Evolutionary conservation across 176 grass and related monocot genomes (phyloP).

Genomic region (Ensete glaucum): DNA sequence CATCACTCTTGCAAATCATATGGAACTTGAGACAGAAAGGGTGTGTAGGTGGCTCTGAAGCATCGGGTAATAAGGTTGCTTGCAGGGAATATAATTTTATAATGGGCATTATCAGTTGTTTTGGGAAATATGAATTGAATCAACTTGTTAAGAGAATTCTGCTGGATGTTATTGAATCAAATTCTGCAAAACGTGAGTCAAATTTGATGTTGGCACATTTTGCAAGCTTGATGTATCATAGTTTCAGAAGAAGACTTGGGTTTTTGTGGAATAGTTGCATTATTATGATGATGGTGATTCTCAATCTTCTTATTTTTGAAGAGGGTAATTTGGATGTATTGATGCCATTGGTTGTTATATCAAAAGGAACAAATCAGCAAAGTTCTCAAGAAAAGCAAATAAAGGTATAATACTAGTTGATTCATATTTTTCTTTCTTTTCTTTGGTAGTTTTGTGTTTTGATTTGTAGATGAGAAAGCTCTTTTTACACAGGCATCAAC

Average conservation of each 20-base stretch:
- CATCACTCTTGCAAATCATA: slow-evolving; percentile 14
- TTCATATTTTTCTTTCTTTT: neutral
- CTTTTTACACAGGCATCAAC: slow-evolving; percentile 10
- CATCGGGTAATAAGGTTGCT: neutral
- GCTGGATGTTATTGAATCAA: slow-evolving; percentile 8
- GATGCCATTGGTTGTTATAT: slow-evolving; percentile 10
- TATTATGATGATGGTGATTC: slow-evolving; percentile 48
- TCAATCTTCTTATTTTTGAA: slow-evolving; percentile 47
- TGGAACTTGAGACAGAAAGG: slow-evolving; percentile 6
- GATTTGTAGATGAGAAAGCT: neutral
- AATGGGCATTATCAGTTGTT: neutral
- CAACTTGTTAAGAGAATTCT: slow-evolving; percentile 26
- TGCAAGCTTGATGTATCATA: slow-evolving; percentile 31
- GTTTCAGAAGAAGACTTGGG: slow-evolving; percentile 36
- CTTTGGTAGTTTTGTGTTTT: neutral
- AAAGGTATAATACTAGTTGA: slow-evolving; percentile 12
- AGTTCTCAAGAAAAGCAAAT: neutral
- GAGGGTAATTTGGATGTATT: slow-evolving; percentile 16
- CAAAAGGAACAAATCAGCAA: slow-evolving; percentile 12
- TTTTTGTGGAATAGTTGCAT: slow-evolving; percentile 50
- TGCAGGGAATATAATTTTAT: neutral
- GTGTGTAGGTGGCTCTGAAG: neutral
- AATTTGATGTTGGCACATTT: slow-evolving; percentile 44
- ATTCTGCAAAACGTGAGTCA: slow-evolving; percentile 4
- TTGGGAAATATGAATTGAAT: slow-evolving; percentile 22